Evolutionary conservation across 208 protist genomes (phyloP), one percentile per base, ranked within the genome.

Genomic region (Trypanosoma theileri): DNA sequence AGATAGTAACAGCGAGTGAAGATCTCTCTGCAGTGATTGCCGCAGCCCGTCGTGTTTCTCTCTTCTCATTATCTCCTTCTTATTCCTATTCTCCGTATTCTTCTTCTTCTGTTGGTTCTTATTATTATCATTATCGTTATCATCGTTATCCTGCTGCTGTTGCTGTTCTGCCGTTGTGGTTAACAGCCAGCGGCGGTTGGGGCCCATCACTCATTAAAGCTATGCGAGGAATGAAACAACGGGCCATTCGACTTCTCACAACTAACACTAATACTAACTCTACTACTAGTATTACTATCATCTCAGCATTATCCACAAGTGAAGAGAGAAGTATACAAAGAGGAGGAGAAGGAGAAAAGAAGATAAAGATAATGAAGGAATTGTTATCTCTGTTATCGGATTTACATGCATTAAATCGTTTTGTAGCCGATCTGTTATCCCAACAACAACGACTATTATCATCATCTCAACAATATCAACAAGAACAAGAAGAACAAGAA

Each of bases 21-120:
- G 52, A 44, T 11, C 54, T 69, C n/a, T 28, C 22, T 41, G 48
- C 70, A 54, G 42, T 64, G 12, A 21, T 76, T 52, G 7, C 42
- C 17, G 50, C 31, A 19, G 71, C 63, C 7, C 71, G 71, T 24
- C 22, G 61, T 54, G 21, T 70, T 17, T 70, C 70, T 48, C 54
- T 70, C 14, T 35, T 35, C 28, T 35, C 28, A 35, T 6, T 35
- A 35, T 35, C 28, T 6, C 6, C 28, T 35, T 35, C 28, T 35
- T 35, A 35, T 35, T 35, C 28, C 28, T 35, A 35, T 35, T 35
- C 28, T 35, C 6, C 28, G 1, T 13, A 67, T 35, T 14, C 21
- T 16, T 4, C 51, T 21, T 48, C 28, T 46, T 17, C 1, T n/a
- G 1, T 1, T 35, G 28, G 6, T 35, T 35, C 28, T 8, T 8